These are phyloP conservation scores for Athelia sp. DNA, from an alignment of 1,284 basidiomycete species.

Conservation along the genomic window DNA sequence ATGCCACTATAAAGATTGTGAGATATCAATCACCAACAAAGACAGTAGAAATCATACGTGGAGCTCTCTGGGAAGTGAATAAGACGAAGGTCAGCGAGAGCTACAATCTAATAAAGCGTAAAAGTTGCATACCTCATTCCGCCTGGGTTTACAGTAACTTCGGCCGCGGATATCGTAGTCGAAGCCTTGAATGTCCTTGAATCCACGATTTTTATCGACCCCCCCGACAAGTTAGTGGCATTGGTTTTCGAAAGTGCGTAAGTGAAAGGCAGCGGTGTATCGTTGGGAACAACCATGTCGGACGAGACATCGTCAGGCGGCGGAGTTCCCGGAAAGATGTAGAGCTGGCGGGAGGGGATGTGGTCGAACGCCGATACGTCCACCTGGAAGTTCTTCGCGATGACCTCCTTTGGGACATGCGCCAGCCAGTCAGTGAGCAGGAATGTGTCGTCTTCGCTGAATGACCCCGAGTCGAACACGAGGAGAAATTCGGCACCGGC, in stretches of 20 bases:
- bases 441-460: constrained; percentile 57
- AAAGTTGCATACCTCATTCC: constrained; percentile 42
- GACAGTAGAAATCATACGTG: constrained; percentile 35
- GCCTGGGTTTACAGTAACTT: constrained; percentile 53
- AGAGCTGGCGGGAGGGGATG: constrained; percentile 44
- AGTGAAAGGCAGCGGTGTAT: constrained; percentile 42
- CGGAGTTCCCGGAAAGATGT: constrained; percentile 50
- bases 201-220: constrained; percentile 58
- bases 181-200: constrained; percentile 49
- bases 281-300: constrained; percentile 38
- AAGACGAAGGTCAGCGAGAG: background rate
- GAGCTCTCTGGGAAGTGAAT: constrained; percentile 33
- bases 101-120: background rate
- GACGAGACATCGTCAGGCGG: constrained; percentile 32
- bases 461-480: constrained; percentile 50
- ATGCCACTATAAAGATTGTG: constrained; percentile 37
- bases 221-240: constrained; percentile 40
- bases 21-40: background rate
- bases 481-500: constrained; percentile 57
- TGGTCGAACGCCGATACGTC: constrained; percentile 36
- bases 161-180: constrained; percentile 50
- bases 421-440: constrained; percentile 47
- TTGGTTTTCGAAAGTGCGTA: constrained; percentile 45
- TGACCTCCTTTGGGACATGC: constrained; percentile 38
- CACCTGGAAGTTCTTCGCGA: constrained; percentile 49